Percentiles rank a stretch among this genome's conserved stretches.
These are phyloP conservation scores for Naganishia vaughanmartiniae DNA, from an alignment of 768 basidiomycete species.

Conservation along the genomic window DNA sequence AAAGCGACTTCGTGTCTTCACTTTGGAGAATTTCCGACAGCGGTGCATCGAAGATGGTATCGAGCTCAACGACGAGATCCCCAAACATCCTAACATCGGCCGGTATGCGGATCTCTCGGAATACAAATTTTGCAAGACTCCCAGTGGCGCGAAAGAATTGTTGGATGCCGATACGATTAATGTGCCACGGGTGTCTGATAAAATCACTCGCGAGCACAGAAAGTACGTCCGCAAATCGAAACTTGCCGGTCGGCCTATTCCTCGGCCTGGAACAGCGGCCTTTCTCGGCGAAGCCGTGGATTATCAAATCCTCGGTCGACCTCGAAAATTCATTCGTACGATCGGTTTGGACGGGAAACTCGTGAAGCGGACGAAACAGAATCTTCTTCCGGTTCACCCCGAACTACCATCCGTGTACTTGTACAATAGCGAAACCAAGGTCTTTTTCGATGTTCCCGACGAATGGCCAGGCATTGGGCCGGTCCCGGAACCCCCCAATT, in stretches of 20 bases:
- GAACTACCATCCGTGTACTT: conserved; percentile 36
- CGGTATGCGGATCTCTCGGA: conserved; percentile 35
- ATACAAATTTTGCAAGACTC: conserved; percentile 31
- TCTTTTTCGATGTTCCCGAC: conserved; percentile 39
- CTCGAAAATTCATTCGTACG: conserved; percentile 48
- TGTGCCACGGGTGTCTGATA: conserved; percentile 57
- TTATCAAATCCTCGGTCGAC: conserved; percentile 37
- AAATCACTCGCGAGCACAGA: conserved; percentile 54
- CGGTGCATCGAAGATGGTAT: conserved; percentile 67
- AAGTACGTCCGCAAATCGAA: conserved; percentile 43
- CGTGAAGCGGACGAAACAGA: conserved; percentile 41
- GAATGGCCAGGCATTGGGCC: conserved; percentile 40
- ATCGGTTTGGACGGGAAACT: conserved; percentile 46
- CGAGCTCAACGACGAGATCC: conserved; percentile 7
- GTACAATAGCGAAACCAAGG: conserved; percentile 35
- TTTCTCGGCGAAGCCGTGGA: neutral
- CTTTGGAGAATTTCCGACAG: conserved; percentile 64
- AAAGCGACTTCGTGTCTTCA: conserved; percentile 80
- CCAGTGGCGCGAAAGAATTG: conserved; percentile 37
- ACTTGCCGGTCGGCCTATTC: neutral
- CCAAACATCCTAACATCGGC: conserved; percentile 32
- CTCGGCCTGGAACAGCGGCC: neutral
- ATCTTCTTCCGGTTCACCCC: conserved; percentile 36
- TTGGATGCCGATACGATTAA: conserved; percentile 60
- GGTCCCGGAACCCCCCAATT: conserved; percentile 30